Conservation (phyloP, 2,329 filamentous ascomycete species). For the Penicillium sp. region DNA sequence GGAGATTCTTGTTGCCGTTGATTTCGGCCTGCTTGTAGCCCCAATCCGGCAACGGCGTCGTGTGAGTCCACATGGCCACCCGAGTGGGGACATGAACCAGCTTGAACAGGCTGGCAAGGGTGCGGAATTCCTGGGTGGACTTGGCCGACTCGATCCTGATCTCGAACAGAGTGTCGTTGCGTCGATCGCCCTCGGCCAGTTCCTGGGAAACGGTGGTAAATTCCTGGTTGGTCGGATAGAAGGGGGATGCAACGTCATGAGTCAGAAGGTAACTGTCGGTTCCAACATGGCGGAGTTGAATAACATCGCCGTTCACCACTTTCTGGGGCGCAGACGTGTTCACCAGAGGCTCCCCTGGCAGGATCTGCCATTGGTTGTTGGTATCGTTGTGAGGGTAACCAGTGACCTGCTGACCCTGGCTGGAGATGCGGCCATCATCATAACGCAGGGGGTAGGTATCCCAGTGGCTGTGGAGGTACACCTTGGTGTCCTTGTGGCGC, state of each 20-base stretch:
- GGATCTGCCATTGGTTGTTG: constrained; percentile 96
- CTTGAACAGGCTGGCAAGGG: constrained; percentile 89
- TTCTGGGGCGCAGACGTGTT: constrained; percentile 58
- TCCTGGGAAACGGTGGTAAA: constrained; percentile 79
- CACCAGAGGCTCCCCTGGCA: constrained; percentile 58
- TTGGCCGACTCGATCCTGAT: constrained; percentile 86
- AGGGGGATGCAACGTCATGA: constrained; percentile 95
- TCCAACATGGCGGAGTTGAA: constrained; percentile 79
- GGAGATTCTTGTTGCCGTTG: constrained; percentile 96
- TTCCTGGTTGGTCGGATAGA: constrained; percentile 95
- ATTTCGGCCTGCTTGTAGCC: constrained; percentile 96
- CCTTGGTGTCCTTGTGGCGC: constrained; percentile 95
- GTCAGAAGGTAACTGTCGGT: constrained; percentile 85
- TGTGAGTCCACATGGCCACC: constrained; percentile 99
- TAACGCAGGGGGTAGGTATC: constrained; percentile 90
- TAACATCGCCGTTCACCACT: constrained; percentile 78
- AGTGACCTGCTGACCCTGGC: constrained; percentile 95
- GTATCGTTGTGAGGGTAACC: constrained; percentile 98
- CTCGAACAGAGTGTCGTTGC: constrained; percentile 90
- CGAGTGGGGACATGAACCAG: constrained; percentile 90
- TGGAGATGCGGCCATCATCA: constrained; percentile 94
- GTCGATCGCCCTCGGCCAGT: constrained; percentile 67
- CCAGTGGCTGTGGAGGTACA: constrained; percentile 88
- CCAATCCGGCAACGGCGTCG: constrained; percentile 93
- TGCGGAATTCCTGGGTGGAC: constrained; percentile 76